Conservation (phyloP, 805 yeast species). For the Metschnikowia kunwiensis region DNA sequence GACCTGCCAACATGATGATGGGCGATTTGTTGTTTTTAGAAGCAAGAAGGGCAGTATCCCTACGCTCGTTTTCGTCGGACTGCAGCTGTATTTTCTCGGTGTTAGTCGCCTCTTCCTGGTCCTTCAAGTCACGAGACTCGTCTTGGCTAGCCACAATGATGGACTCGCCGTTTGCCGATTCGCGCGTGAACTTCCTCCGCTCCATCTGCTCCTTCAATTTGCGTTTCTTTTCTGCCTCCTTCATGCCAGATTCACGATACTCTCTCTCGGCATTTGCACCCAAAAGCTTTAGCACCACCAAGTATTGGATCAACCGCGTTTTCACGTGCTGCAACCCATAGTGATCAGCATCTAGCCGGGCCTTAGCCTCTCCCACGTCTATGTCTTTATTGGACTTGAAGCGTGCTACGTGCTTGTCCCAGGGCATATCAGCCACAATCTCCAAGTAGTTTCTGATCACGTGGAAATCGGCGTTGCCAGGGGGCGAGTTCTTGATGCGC, state of each 20-base stretch:
- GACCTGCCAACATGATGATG: constrained; percentile 78
- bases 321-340: constrained; percentile 74
- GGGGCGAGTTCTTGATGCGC: constrained; percentile 48
- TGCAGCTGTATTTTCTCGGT: constrained; percentile 15
- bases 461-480: constrained; percentile 59
- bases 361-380: constrained; percentile 51
- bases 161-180: constrained; percentile 21
- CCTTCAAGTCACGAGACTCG: constrained; percentile 28
- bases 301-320: constrained; percentile 70
- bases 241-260: constrained; percentile 6
- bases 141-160: constrained; percentile 38
- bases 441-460: constrained; percentile 64
- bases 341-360: constrained; percentile 70
- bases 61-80: constrained; percentile 6
- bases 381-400: constrained; percentile 41
- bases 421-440: constrained; percentile 62
- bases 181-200: constrained; percentile 18
- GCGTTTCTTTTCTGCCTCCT: constrained; percentile 9
- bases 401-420: constrained; percentile 40
- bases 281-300: constrained; percentile 69
- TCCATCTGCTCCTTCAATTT: constrained; percentile 11
- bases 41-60: constrained; percentile 18
- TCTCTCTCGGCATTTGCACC: constrained; percentile 37
- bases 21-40: constrained; percentile 55
- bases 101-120: constrained; percentile 18